Evolutionary conservation across 257 asterid genomes (phyloP).

Genomic region (Nicotiana paniculata): DNA sequence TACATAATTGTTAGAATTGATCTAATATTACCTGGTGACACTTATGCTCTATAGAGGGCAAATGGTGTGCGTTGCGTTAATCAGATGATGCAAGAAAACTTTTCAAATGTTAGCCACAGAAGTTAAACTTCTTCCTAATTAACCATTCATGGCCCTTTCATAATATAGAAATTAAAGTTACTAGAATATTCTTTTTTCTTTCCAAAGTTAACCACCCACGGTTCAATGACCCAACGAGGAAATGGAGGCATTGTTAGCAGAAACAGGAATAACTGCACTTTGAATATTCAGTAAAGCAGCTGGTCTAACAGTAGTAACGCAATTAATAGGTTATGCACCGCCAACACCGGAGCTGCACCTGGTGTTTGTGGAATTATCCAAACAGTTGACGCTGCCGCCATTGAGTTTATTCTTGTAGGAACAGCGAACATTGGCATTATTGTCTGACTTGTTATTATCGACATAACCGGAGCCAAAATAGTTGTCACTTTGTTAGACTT

Average conservation of each 20-base stretch:
- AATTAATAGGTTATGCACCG: not conserved
- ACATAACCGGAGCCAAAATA: conserved; percentile 55
- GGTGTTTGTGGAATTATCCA: not conserved
- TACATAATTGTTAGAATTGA: too few relatives aligned
- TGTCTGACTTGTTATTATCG: conserved; percentile 29
- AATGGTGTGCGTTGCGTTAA: too few relatives aligned
- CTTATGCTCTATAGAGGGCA: too few relatives aligned
- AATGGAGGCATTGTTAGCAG: not conserved
- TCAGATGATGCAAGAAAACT: not conserved
- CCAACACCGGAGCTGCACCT: not conserved
- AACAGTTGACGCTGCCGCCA: not conserved
- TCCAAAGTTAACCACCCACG: not conserved
- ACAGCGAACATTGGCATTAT: conserved; percentile 35
- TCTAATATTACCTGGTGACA: too few relatives aligned
- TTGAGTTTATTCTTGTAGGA: conserved; percentile 16
- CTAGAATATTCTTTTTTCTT: too few relatives aligned
- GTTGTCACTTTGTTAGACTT: not conserved
- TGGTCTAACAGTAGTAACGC: not conserved
- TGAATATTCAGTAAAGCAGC: not conserved
- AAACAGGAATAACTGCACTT: not conserved
- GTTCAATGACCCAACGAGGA: not conserved
- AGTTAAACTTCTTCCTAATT: not conserved
- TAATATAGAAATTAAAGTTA: too few relatives aligned
- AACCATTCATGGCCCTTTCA: not conserved
- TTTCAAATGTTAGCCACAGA: not conserved